Evolutionary conservation across 129 eudicot genomes (phyloP).

Genomic region (Kitagawia praeruptora): DNA sequence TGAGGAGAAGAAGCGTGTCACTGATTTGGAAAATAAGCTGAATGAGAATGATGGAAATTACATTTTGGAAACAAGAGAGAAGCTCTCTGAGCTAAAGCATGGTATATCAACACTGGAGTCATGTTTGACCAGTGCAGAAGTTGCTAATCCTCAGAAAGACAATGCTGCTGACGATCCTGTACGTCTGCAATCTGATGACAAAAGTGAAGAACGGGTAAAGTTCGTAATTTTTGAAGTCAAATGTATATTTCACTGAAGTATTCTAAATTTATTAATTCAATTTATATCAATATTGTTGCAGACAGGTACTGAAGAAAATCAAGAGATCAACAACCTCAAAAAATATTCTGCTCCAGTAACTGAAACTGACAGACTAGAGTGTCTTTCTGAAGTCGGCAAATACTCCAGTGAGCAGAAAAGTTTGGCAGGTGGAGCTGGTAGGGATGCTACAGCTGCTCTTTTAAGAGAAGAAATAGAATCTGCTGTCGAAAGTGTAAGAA

Average conservation of each 20-base stretch:
- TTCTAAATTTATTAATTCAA: conserved; percentile 4
- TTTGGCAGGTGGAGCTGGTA: conserved; percentile 14
- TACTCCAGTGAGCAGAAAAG: conserved; percentile 11
- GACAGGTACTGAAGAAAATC: conserved; percentile 35
- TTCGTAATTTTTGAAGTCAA: conserved; percentile 2
- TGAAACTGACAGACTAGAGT: not conserved
- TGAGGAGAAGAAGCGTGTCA: conserved; percentile 22
- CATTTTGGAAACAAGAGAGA: conserved; percentile 28
- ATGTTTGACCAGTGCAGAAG: conserved; percentile 26
- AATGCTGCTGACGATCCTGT: not conserved
- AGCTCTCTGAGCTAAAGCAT: conserved; percentile 27
- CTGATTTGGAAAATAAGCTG: conserved; percentile 19
- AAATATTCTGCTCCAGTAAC: conserved; percentile 11
- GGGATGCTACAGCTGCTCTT: conserved; percentile 46
- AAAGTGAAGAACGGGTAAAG: conserved; percentile 31
- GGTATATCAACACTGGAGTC: conserved; percentile 30
- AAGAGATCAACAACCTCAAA: conserved; percentile 14
- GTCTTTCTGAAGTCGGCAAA: not conserved
- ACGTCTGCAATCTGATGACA: conserved; percentile 2
- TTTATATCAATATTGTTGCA: conserved; percentile 31
- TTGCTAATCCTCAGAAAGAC: conserved; percentile 15
- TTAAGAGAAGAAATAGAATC: conserved; percentile 68
- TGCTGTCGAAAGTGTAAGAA: conserved; percentile 65
- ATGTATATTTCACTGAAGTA: not conserved
- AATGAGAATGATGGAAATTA: conserved; percentile 28